Evolutionary conservation across 2,329 filamentous ascomycete species (phyloP), one percentile per base, ranked within the genome.

Genomic region (Microthyrium microscopicum): DNA sequence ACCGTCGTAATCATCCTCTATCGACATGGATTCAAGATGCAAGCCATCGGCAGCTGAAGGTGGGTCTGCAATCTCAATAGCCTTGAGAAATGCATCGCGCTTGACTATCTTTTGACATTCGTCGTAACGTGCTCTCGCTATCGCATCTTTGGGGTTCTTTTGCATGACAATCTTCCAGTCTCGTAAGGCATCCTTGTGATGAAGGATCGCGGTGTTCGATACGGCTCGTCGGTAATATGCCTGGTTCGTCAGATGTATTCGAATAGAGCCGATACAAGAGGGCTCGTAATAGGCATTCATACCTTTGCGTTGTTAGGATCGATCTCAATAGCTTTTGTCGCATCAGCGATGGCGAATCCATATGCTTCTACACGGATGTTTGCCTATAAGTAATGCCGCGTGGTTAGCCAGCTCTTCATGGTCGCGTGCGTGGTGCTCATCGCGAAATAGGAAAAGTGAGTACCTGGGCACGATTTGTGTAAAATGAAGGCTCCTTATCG

Each of bases 71-170:
- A 95, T 70, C 54, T 95, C 87, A 46, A 95, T 98, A 20, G 89
- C 89, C 45, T 82, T 84, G 46, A 92, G 77, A 57, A 98, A 98
- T 40, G 89, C 82, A 48, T 87, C 63, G 48, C 87, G 77, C 50
- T 87, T 84, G 43, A 95, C 82, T 45, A 93, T 73, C 65, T 91
- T 94, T 55, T 93, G 82, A 58, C 85, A 94, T 51, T 95, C 87
- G 40, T 81, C 74, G 45, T 91, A 64, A 62, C 91, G 93, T 44
- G 92, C 64, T 55, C 81, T 85, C 36, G 85, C 87, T 61, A 89
- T 83, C 47, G 84, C 84, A 58, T 94, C 93, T 46, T 61, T 64
- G 3, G 89, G 87, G 38, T 85, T 83, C 53, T 87, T 78, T 58
- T 75, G 79, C 44, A 89, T 75, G 41, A 92, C 91, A 35, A 81